Evolutionary conservation across 805 yeast species (phyloP), one percentile per base, ranked within the genome.

Genomic region (Suhomyces faveliae): DNA sequence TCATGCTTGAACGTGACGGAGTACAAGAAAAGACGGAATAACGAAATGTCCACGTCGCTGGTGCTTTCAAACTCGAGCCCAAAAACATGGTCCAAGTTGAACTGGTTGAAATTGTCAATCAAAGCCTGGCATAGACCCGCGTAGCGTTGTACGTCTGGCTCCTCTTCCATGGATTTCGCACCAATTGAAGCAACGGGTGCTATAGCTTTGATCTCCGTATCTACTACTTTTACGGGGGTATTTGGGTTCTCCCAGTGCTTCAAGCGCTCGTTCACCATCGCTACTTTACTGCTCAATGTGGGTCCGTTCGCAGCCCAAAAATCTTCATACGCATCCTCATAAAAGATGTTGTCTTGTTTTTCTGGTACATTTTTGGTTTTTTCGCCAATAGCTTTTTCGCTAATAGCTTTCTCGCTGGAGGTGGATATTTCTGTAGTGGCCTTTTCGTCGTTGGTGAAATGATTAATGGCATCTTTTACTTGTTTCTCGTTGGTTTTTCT

Each of bases 11-110:
- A 40, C 21, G 40, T 20, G 13, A 53, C 22, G 11, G 55, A 24
- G 40, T 53, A 47, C 5, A 56, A 19, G 42, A 51, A 58, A 11
- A 58, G 40, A 39, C 43, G 35, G 37, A 58, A 58, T 10, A 38
- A 4, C 5, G 45, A 19, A 9, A 21, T 29, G n/a, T 29, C 29
- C 12, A 19, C 44, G 2, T 12, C 21, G 40, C 10, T 15, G 10
- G 23, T 21, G 35, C 12, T 12, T 9, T 21, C 30, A n/a, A 27
- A 23, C 19, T 41, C 38, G 13, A 13, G 27, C 24, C 33, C 35
- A 20, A 35, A 17, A 10, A 25, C 24, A 20, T 27, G 35, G 22
- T 19, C 12, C 21, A 40, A 15, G 23, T 27, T 25, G 22, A 24
- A 13, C 3, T 43, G 12, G 17, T 29, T 43, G 42, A 47, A 47